Evolutionary conservation across 305 asterid species (phyloP).

Genomic region (Andrographis paniculata): DNA sequence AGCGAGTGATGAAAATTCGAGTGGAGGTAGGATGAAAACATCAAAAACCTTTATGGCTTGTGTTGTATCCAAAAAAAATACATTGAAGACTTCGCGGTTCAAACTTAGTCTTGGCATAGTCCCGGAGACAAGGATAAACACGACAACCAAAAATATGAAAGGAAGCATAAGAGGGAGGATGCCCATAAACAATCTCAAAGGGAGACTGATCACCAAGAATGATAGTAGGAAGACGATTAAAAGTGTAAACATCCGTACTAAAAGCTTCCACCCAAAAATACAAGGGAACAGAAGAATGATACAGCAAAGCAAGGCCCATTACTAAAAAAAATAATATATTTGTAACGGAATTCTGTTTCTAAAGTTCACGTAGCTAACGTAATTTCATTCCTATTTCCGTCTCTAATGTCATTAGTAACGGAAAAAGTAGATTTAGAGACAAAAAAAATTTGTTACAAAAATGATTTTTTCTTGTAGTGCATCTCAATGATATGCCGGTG

Average conservation of each 20-base stretch:
- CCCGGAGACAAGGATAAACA: constrained; percentile 1
- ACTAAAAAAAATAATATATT: too few species aligned
- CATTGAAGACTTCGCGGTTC: neutral
- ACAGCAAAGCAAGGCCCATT: neutral
- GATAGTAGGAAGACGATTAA: neutral
- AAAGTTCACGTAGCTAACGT: too few species aligned
- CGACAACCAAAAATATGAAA: constrained; percentile 4
- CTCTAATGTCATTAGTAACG: too few species aligned
- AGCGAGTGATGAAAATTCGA: neutral
- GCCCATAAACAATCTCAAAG: neutral
- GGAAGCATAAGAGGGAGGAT: neutral
- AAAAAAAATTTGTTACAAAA: too few species aligned
- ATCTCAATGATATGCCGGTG: neutral
- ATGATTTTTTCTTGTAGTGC: too few species aligned
- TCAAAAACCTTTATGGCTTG: neutral
- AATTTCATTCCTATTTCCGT: too few species aligned
- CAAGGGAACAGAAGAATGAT: neutral
- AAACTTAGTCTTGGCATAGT: neutral
- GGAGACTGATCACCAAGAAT: neutral
- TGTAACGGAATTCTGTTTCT: too few species aligned
- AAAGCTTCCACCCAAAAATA: neutral
- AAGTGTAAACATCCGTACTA: neutral
- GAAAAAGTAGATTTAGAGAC: too few species aligned
- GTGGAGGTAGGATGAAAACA: neutral
- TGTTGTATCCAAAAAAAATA: neutral